Conservation (phyloP, 2,329 filamentous ascomycete species). For the Cryphonectria nitschkei region DNA sequence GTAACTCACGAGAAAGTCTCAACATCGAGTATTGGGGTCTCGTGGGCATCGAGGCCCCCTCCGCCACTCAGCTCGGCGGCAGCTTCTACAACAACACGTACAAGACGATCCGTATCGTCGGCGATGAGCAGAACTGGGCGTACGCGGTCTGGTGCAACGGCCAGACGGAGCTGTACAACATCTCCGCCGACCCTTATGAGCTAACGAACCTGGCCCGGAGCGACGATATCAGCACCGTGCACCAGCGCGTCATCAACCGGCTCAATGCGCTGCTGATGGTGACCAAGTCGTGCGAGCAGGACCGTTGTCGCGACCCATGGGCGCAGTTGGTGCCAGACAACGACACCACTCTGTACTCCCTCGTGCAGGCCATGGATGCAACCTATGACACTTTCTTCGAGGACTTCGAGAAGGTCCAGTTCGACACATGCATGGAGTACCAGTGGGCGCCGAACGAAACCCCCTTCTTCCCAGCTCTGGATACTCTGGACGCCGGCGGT, state of each 20-base stretch:
- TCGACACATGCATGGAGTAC: conserved; percentile 30
- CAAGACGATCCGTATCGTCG: conserved; percentile 37
- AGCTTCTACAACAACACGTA: conserved; percentile 34
- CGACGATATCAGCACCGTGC: conserved; percentile 37
- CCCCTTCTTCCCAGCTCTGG: conserved; percentile 31
- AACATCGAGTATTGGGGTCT: conserved; percentile 38
- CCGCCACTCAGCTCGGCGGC: conserved; percentile 43
- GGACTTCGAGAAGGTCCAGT: conserved; percentile 29
- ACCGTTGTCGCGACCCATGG: conserved; percentile 61
- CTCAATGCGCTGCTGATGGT: conserved; percentile 64
- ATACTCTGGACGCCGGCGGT: conserved; percentile 21
- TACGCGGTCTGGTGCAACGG: conserved; percentile 38
- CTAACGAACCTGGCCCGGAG: conserved; percentile 32
- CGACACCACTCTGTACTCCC: conserved; percentile 24
- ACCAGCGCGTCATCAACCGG: conserved; percentile 48
- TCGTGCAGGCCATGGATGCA: conserved; percentile 32
- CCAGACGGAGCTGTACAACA: conserved; percentile 40
- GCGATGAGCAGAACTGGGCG: conserved; percentile 32
- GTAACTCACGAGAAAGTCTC: conserved; percentile 33
- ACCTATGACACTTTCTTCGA: conserved; percentile 31
- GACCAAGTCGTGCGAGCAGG: conserved; percentile 62
- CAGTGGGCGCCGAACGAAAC: conserved; percentile 31
- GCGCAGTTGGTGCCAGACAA: conserved; percentile 54
- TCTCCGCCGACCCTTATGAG: conserved; percentile 35
- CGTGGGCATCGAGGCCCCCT: conserved; percentile 32